Base-by-base conservation (phyloP, 257 asterid genomes). In the Nicotiana attenuata region DNA sequence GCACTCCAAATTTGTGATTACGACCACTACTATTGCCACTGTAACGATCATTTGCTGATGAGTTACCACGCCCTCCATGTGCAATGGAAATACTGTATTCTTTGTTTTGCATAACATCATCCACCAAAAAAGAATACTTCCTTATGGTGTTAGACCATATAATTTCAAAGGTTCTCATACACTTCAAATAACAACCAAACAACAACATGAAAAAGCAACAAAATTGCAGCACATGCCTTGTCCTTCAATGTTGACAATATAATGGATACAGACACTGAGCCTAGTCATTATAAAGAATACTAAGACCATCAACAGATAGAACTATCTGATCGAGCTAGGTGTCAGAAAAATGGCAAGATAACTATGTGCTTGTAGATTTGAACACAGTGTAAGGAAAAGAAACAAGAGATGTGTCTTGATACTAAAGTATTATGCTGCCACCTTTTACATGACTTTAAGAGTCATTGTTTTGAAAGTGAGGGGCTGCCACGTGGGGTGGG, bases 1-100 rank as follows among this genome's bases (percentile, higher is more conserved):
- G 92, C 20, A 91, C 97, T 71, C 99, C 99, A 83, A 97, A 97
- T 20, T 93, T 93, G 60, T 92, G 97, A 60, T 97, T 98, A 76
- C 95, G 88, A 60, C 93, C 88, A 22, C 78, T 59, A 81, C 91
- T 83, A 81, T 89, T 84, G 83, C 83, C 86, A 81, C 89, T 87
- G 55, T 90, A 66, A 76, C 97, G 97, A 86, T 96, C 99, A 7
- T 86, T 82, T 9, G 98, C 84, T 2, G 98, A 90, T 65, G 99
- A 86, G 84, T 90, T 83, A 28, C 97, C 98, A 10, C 99, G 97
- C 28, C 99, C 99, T 75, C 99, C 99, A 87, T 96, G 16, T 28
- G 5, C 41, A 64, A 26, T 13, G n/a, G 4, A 64, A 64, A 26
- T 26, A 28, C 29, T 64, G 41, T 16, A 63, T 9, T 28, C 22